Conservation (phyloP, 2,329 filamentous ascomycete species). For the Fusarium anguioides region DNA sequence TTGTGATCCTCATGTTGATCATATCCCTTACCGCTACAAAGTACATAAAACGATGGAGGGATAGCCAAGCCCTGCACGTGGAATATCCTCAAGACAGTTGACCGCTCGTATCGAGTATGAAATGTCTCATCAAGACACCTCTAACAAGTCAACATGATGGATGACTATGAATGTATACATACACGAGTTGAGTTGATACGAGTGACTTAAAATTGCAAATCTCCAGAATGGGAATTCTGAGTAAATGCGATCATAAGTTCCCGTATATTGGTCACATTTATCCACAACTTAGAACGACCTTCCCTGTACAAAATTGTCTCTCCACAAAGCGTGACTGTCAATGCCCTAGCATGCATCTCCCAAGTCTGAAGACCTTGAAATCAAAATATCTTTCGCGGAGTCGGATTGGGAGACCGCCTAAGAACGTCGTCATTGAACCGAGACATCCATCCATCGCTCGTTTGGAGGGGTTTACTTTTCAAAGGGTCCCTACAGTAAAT, state of each 20-base stretch:
- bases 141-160: not conserved
- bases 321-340: constrained; percentile 16
- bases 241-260: constrained; percentile 13
- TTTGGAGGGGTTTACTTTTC: not conserved
- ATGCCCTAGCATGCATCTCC: not conserved
- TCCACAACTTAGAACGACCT: not conserved
- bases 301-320: constrained; percentile 3
- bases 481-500: constrained; percentile 29
- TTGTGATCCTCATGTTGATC: constrained; percentile 28
- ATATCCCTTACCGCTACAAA: too few species aligned
- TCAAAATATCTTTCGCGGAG: constrained; percentile 23
- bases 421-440: constrained; percentile 30
- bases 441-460: not conserved
- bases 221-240: constrained; percentile 14
- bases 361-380: not conserved
- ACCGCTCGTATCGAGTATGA: constrained; percentile 6
- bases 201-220: constrained; percentile 15
- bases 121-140: not conserved
- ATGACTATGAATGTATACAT: not conserved
- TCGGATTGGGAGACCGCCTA: constrained; percentile 20
- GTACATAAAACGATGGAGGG: constrained; percentile 4
- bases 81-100: constrained; percentile 7
- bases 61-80: constrained; percentile 32
- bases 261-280: not conserved
- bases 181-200: not conserved